A percentile compares a stretch with the other conserved stretches of the same genome.
Evolutionary conservation across 371 early-diverging fungal species (phyloP).

Genomic region (Mucor plumbeus): DNA sequence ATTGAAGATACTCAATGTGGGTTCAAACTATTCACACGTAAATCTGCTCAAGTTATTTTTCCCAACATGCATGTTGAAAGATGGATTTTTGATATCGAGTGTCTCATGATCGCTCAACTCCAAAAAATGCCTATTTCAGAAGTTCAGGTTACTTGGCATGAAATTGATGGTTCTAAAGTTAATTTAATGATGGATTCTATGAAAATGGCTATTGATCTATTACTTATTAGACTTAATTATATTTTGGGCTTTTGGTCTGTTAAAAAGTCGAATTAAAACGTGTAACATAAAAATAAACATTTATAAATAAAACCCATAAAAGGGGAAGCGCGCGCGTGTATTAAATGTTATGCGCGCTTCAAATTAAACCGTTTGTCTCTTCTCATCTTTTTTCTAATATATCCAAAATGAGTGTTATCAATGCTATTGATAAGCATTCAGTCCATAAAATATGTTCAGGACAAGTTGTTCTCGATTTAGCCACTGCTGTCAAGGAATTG

Average conservation of each 20-base stretch:
- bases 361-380: not conserved
- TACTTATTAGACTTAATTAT: constrained; percentile 87
- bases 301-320: not conserved
- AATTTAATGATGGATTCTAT: constrained; percentile 85
- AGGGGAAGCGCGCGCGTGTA: not conserved
- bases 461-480: constrained; percentile 90
- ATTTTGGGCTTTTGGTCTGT: constrained; percentile 82
- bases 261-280: constrained; percentile 1
- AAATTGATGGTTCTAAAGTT: constrained; percentile 94
- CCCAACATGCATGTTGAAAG: constrained; percentile 92
- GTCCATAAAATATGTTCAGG: constrained; percentile 87
- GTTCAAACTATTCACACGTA: constrained; percentile 90
- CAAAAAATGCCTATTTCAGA: constrained; percentile 81
- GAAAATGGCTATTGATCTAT: constrained; percentile 87
- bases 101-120: constrained; percentile 79
- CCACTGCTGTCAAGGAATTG: constrained; percentile 92
- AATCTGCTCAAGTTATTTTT: constrained; percentile 79
- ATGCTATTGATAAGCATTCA: constrained; percentile 48
- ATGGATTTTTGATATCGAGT: constrained; percentile 97
- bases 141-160: constrained; percentile 95
- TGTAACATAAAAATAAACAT: not conserved
- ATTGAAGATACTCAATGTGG: constrained; percentile 97
- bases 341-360: not conserved
- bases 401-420: constrained; percentile 23
- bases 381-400: not conserved